A percentile compares a stretch with the other conserved stretches of the same genome.
Conservation (phyloP, 805 yeast genomes). For the Middelhovenomyces tepae region DNA sequence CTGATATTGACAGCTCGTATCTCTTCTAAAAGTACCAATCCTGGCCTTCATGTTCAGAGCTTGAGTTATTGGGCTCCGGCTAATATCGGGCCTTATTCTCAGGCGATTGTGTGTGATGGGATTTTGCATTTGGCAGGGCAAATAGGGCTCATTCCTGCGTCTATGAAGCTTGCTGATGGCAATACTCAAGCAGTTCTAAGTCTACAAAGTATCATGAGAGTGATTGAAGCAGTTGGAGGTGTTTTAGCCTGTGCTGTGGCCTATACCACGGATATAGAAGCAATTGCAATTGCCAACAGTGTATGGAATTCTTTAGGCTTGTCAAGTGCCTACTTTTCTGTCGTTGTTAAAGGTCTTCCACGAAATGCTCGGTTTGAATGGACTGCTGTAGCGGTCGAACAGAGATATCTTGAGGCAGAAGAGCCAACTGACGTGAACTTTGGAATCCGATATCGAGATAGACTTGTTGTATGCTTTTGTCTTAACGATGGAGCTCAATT, state of each 20-base stretch:
- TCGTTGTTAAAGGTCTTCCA: conserved; percentile 52
- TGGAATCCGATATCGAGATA: too few relatives aligned
- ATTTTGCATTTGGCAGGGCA: conserved; percentile 76
- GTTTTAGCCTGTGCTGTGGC: conserved; percentile 40
- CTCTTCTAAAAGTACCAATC: conserved; percentile 12
- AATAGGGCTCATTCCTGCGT: conserved; percentile 70
- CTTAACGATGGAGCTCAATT: too few relatives aligned
- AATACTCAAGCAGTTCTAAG: conserved; percentile 42
- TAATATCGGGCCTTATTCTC: conserved; percentile 96
- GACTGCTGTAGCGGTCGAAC: conserved; percentile 51
- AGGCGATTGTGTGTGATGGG: conserved; percentile 49
- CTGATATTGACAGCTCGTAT: conserved; percentile 5
- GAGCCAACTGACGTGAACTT: too few relatives aligned
- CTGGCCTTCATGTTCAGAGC: conserved; percentile 85
- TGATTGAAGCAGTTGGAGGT: conserved; percentile 47
- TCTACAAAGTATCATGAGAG: conserved; percentile 64
- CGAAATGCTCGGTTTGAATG: conserved; percentile 61
- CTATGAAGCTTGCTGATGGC: conserved; percentile 44
- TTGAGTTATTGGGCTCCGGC: conserved; percentile 98
- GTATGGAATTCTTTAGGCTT: conserved; percentile 37
- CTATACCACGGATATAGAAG: conserved; percentile 36
- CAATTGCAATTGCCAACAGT: conserved; percentile 27
- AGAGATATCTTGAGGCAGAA: conserved; percentile 23
- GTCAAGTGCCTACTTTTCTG: conserved; percentile 39
- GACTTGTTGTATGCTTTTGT: too few relatives aligned